A percentile compares a stretch with the other conserved stretches of the same genome.
Conservation (phyloP, 495 filamentous ascomycete genomes). For the Pseudomonodictys pantanalensis region DNA sequence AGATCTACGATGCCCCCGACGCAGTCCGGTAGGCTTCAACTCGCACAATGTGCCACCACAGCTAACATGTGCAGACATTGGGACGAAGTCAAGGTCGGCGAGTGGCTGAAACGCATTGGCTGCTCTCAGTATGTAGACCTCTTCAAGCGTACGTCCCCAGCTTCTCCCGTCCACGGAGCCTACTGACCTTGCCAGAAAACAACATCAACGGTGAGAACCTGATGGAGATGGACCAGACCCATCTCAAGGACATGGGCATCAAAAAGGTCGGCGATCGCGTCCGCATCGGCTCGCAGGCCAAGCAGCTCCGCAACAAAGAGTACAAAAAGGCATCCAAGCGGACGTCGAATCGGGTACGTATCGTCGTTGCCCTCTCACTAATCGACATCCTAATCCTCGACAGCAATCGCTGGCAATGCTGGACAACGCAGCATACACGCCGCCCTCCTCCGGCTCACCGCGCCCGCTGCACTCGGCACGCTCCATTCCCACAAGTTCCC, state of each 20-base stretch:
- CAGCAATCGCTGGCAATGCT: conserved; percentile 71
- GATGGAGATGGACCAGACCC: conserved; percentile 92
- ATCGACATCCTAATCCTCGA: conserved; percentile 11
- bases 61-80: conserved; percentile 55
- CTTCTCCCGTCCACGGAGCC: not conserved
- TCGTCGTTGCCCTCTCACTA: conserved; percentile 24
- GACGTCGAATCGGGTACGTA: conserved; percentile 67
- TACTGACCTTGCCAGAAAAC: conserved; percentile 56
- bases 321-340: conserved; percentile 80
- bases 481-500: conserved; percentile 45
- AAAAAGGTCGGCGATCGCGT: conserved; percentile 97
- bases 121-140: conserved; percentile 89
- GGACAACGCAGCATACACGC: conserved; percentile 58
- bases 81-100: conserved; percentile 87
- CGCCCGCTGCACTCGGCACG: conserved; percentile 55
- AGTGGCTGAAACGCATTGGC: conserved; percentile 86
- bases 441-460: conserved; percentile 65
- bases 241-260: conserved; percentile 96
- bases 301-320: conserved; percentile 81
- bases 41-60: not conserved
- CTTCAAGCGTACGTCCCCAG: conserved; percentile 65
- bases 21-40: conserved; percentile 54
- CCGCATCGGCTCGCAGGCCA: conserved; percentile 85
- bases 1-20: conserved; percentile 58
- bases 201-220: conserved; percentile 96